Evolutionary conservation across 2,329 filamentous ascomycete species (phyloP).

Genomic region (Cryphonectria carpinicola): DNA sequence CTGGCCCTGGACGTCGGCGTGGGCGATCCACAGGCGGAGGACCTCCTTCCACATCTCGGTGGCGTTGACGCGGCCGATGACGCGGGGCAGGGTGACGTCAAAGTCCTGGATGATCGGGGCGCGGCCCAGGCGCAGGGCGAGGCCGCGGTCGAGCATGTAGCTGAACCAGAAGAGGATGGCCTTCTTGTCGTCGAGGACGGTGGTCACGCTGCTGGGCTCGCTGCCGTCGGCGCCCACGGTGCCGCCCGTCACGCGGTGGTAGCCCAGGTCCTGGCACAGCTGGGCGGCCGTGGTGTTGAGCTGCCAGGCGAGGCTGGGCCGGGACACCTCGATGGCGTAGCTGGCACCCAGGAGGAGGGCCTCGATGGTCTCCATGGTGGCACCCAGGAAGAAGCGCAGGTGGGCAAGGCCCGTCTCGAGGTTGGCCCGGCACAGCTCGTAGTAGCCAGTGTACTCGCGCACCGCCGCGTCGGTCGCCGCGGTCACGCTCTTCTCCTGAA

Average conservation of each 20-base stretch:
- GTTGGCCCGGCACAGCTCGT: conserved; percentile 50
- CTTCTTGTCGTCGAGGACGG: conserved; percentile 40
- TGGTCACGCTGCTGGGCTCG: conserved; percentile 23
- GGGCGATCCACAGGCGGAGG: conserved; percentile 57
- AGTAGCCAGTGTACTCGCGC: conserved; percentile 44
- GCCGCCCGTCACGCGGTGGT: conserved; percentile 52
- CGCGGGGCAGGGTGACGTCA: conserved; percentile 52
- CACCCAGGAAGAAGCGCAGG: conserved; percentile 60
- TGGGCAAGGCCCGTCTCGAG: conserved; percentile 55
- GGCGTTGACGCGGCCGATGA: conserved; percentile 34
- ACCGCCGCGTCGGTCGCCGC: conserved; percentile 33
- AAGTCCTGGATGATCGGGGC: conserved; percentile 61
- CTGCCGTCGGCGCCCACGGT: conserved; percentile 30
- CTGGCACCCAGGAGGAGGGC: conserved; percentile 62
- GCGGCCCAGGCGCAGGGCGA: conserved; percentile 63
- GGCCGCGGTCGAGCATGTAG: conserved; percentile 61
- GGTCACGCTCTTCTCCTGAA: conserved; percentile 50
- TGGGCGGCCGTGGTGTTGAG: conserved; percentile 61
- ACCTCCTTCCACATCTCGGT: conserved; percentile 50
- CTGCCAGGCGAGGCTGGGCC: conserved; percentile 67
- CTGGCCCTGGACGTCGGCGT: conserved; percentile 60
- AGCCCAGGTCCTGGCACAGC: conserved; percentile 65
- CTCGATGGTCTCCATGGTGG: conserved; percentile 58
- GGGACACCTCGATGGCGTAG: conserved; percentile 65
- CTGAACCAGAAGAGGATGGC: conserved; percentile 52